Conservation (phyloP, 2,329 filamentous ascomycete genomes). For the Paraphoma chrysanthemicola region DNA sequence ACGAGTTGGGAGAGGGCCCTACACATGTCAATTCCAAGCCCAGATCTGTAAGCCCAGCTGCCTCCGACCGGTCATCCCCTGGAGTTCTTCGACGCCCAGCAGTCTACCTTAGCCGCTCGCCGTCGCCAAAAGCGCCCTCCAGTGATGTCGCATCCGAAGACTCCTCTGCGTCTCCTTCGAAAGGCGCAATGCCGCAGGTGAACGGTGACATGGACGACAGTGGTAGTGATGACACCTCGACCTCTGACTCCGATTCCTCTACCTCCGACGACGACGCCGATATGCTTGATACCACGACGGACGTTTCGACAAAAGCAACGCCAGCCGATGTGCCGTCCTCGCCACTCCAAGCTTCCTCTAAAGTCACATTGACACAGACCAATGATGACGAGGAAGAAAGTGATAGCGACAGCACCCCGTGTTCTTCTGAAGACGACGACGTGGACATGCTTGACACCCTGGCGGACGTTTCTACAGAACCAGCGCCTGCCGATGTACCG, state of each 20-base stretch:
- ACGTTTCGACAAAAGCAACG: no score
- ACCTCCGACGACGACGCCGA: conserved; percentile 16
- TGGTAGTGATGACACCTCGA: conserved; percentile 6
- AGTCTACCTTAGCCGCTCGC: conserved; percentile 30
- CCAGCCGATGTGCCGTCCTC: no score
- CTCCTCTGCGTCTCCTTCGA: conserved; percentile 3
- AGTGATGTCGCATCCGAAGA: conserved; percentile 23
- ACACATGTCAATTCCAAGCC: conserved; percentile 9
- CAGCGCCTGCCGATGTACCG: no score
- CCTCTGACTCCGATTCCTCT: conserved; percentile 12
- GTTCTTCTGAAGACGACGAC: no score
- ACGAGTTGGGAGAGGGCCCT: no score
- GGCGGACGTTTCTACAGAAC: no score
- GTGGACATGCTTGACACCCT: no score
- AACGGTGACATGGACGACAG: conserved; percentile 5
- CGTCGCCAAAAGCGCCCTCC: conserved; percentile 24
- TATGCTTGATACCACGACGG: conserved; percentile 2
- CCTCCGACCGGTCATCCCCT: conserved; percentile 29
- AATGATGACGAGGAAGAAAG: no score
- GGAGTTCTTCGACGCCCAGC: conserved; percentile 25
- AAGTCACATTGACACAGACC: no score
- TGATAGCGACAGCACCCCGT: no score
- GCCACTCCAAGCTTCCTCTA: no score
- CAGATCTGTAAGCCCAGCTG: conserved; percentile 14
- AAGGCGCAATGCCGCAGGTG: conserved; percentile 1